phyloP scores from a whole-genome alignment of 2,329 filamentous ascomycete species.

The Cyclaneusma minus region DNA sequence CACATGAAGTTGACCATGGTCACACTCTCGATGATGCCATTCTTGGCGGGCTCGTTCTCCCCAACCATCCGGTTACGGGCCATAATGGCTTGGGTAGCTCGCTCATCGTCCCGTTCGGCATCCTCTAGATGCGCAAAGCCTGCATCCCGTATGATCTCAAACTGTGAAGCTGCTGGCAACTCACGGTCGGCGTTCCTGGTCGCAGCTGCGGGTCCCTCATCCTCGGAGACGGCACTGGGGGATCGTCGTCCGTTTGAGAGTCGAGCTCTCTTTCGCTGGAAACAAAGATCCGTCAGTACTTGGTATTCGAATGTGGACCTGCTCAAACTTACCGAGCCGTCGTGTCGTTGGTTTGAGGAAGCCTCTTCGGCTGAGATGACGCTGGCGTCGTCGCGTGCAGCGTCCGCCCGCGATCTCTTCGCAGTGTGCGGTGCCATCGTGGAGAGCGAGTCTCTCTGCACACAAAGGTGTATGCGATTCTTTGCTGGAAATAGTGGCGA shows the following conservation, averaged over 20 bases:
- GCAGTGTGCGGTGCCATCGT: conserved; percentile 24
- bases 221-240: conserved; percentile 10
- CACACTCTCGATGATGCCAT: conserved; percentile 78
- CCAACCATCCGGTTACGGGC: conserved; percentile 31
- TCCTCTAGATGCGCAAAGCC: conserved; percentile 42
- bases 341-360: conserved; percentile 14
- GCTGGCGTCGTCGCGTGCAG: conserved; percentile 19
- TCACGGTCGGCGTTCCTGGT: conserved; percentile 5
- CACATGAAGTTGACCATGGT: conserved; percentile 95
- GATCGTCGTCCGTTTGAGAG: conserved; percentile 15
- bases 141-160: conserved; percentile 43
- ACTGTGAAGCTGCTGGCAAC: conserved; percentile 38
- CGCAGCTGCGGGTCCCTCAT: conserved; percentile 10
- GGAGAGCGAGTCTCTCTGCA: no score
- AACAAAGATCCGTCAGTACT: conserved; percentile 4
- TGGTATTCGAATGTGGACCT: conserved; percentile 1
- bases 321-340: conserved; percentile 17
- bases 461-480: no score
- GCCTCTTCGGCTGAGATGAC: conserved; percentile 16
- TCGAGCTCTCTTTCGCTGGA: conserved; percentile 26
- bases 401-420: no score
- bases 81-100: conserved; percentile 46
- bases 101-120: conserved; percentile 41
- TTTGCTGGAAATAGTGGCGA: no score
- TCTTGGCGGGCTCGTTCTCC: conserved; percentile 62